Evolutionary conservation across 257 asterid genomes (phyloP).

Genomic region (Solanum gandarillasii): DNA sequence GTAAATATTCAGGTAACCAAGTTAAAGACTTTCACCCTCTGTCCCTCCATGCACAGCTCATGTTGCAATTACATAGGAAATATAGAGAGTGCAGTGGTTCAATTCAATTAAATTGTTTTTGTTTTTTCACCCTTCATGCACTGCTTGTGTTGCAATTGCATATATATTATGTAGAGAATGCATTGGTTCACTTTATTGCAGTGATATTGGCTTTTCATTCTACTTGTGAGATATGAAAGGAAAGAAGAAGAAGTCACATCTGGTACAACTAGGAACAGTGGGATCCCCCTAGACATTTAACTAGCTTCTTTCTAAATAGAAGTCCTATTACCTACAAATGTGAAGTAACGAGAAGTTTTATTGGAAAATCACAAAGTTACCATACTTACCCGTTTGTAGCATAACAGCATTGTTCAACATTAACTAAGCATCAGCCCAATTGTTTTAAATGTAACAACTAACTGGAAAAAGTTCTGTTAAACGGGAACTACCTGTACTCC

Average conservation of each 20-base stretch:
- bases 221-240: background rate
- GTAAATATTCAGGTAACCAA: background rate
- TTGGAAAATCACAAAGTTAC: background rate
- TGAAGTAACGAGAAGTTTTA: background rate
- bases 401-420: background rate
- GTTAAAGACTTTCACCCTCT: background rate
- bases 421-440: background rate
- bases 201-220: background rate
- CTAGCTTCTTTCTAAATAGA: background rate
- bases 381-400: background rate
- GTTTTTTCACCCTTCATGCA: background rate
- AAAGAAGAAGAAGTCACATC: background rate
- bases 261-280: background rate
- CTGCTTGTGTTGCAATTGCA: background rate
- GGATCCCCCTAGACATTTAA: background rate
- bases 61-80: background rate
- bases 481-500: constrained; percentile 72
- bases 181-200: background rate
- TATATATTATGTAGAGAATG: background rate
- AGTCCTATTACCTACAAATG: background rate
- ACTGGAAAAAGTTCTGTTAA: background rate
- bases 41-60: background rate
- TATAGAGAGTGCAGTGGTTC: background rate
- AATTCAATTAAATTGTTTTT: background rate
- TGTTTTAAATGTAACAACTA: background rate